A percentile compares a stretch with the other conserved stretches of the same genome.
phyloP scores from a whole-genome alignment of 768 basidiomycete species.

The Suillus lakei region DNA sequence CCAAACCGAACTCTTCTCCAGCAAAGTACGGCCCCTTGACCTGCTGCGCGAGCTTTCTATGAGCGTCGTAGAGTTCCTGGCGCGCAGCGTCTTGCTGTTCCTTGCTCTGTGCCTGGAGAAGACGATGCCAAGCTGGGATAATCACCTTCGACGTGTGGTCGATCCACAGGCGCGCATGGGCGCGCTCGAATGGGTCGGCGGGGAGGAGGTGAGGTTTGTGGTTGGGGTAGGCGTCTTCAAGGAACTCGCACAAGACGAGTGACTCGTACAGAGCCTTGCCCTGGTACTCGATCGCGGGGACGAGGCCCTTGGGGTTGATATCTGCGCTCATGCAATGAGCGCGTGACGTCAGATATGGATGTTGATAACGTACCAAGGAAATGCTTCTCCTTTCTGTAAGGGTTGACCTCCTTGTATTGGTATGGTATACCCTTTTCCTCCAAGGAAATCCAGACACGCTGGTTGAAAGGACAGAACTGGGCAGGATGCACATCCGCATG shows the following conservation, averaged over 20 bases:
- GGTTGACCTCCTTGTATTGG: slow-evolving; percentile 70
- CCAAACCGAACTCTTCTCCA: slow-evolving; percentile 56
- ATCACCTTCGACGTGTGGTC: slow-evolving; percentile 59
- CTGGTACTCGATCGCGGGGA: slow-evolving; percentile 59
- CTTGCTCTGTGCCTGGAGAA: slow-evolving; percentile 43
- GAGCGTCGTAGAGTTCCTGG: slow-evolving; percentile 42
- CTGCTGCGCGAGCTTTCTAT: slow-evolving; percentile 41
- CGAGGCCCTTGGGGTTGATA: slow-evolving; percentile 73
- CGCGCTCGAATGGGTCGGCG: slow-evolving; percentile 53
- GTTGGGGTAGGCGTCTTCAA: slow-evolving; percentile 59
- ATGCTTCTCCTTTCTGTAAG: slow-evolving; percentile 68
- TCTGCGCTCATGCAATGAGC: slow-evolving; percentile 28
- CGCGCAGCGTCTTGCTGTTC: slow-evolving; percentile 42
- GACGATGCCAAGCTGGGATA: slow-evolving; percentile 55
- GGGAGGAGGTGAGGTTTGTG: slow-evolving; percentile 55
- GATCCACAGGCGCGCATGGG: slow-evolving; percentile 58
- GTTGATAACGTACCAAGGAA: slow-evolving; percentile 49
- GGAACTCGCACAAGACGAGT: slow-evolving; percentile 64
- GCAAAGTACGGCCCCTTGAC: slow-evolving; percentile 59
- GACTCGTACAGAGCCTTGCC: slow-evolving; percentile 66
- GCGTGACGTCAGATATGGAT: not conserved
- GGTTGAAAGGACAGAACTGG: slow-evolving; percentile 62
- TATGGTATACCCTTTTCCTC: slow-evolving; percentile 72
- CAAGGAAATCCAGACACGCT: slow-evolving; percentile 67
- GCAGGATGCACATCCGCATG: not conserved